Evolutionary conservation across 768 basidiomycete species (phyloP).

Genomic region (Guyanaporus albipodus): DNA sequence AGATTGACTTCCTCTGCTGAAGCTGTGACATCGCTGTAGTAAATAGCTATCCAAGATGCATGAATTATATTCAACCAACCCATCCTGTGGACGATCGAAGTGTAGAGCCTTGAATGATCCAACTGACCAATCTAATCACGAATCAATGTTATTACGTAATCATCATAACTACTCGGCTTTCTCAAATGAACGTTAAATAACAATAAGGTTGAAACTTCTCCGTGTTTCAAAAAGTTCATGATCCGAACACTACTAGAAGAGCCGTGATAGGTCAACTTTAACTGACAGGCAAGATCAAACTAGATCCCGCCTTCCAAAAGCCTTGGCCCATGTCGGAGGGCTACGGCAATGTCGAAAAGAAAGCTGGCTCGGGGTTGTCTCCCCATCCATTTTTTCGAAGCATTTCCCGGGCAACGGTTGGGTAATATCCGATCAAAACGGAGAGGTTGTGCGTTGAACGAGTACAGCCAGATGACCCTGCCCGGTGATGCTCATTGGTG

Average conservation of each 20-base stretch:
- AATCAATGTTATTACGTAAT: constrained; percentile 14
- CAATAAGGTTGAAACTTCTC: constrained; percentile 25
- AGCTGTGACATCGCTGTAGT: constrained; percentile 38
- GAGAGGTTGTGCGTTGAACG: background rate
- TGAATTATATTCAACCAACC: constrained; percentile 18
- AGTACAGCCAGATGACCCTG: constrained; percentile 6
- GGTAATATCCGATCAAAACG: constrained; percentile 8
- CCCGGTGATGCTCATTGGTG: constrained; percentile 7
- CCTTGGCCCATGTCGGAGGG: background rate
- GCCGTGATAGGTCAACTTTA: constrained; percentile 5
- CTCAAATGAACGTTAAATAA: constrained; percentile 11
- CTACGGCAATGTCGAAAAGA: constrained; percentile 25
- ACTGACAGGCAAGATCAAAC: constrained; percentile 3
- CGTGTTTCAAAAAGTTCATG: constrained; percentile 28
- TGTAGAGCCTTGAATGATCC: background rate
- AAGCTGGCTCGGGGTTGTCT: background rate
- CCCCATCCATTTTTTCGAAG: constrained; percentile 21
- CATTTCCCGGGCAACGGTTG: background rate
- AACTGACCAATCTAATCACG: constrained; percentile 19
- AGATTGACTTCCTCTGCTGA: constrained; percentile 53
- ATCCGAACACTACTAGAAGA: constrained; percentile 15
- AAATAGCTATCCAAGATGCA: constrained; percentile 2
- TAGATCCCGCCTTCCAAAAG: background rate
- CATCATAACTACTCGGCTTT: constrained; percentile 6
- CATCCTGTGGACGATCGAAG: constrained; percentile 18